These are phyloP conservation scores for Yamadazyma kitorensis DNA, from an alignment of 805 yeast species.

Conservation along the genomic window DNA sequence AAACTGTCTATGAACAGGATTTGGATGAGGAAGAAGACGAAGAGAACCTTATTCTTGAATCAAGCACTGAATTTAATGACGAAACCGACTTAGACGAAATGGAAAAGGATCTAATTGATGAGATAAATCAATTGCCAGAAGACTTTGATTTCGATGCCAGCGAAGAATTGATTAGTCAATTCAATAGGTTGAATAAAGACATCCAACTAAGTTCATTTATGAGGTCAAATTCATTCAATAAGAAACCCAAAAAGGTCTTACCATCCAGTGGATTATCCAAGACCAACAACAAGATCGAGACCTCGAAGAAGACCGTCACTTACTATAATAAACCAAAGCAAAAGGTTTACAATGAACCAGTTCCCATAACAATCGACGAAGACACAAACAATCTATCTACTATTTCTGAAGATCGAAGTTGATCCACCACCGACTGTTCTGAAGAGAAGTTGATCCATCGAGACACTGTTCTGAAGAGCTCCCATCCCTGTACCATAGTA, in stretches of 20 bases:
- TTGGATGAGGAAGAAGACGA: not conserved
- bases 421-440: no score
- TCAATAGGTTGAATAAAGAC: constrained; percentile 15
- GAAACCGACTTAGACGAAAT: constrained; percentile 12
- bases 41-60: not conserved
- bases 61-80: constrained; percentile 3
- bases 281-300: constrained; percentile 30
- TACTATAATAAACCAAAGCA: constrained; percentile 22
- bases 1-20: not conserved
- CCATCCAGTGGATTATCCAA: constrained; percentile 12
- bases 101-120: constrained; percentile 34
- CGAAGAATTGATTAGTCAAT: constrained; percentile 14
- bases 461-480: no score
- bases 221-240: constrained; percentile 39
- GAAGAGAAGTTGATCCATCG: no score
- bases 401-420: constrained; percentile 2
- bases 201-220: constrained; percentile 16
- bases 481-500: no score
- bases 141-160: constrained; percentile 35
- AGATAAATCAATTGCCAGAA: constrained; percentile 33
- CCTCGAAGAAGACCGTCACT: constrained; percentile 40
- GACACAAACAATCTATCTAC: constrained; percentile 2
- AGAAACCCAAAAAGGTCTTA: constrained; percentile 29
- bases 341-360: no score
- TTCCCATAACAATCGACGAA: not conserved